Percentiles rank a stretch among this genome's conserved stretches.
Evolutionary conservation across 768 basidiomycete species (phyloP).

Genomic region (Nidularia sp.): DNA sequence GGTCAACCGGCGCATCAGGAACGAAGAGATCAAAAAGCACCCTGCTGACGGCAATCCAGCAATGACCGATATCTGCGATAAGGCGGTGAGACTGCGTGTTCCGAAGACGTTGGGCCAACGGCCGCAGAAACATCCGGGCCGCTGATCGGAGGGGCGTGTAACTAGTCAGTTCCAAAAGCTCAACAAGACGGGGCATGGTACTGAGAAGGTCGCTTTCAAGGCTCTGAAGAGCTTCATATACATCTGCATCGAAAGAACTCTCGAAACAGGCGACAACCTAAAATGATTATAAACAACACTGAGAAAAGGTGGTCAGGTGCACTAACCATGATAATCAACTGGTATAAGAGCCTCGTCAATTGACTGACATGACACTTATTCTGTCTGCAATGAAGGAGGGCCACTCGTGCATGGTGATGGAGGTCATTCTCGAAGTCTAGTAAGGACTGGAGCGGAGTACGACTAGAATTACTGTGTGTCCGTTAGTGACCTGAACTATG

Average conservation of each 20-base stretch:
- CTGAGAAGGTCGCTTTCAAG: constrained; percentile 1
- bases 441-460: constrained; percentile 34
- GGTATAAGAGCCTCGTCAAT: constrained; percentile 33
- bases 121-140: too few species aligned
- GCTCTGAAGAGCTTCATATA: constrained; percentile 8
- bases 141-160: too few species aligned
- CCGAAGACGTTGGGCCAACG: too few species aligned
- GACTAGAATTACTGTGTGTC: constrained; percentile 32
- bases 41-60: constrained; percentile 60
- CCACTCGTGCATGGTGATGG: constrained; percentile 30
- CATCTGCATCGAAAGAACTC: constrained; percentile 27
- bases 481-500: constrained; percentile 1
- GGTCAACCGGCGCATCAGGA: constrained; percentile 85
- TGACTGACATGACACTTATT: constrained; percentile 35
- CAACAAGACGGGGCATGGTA: too few species aligned
- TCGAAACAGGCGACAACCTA: constrained; percentile 45
- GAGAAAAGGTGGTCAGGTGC: neutral
- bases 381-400: constrained; percentile 33
- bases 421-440: constrained; percentile 32
- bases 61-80: constrained; percentile 19
- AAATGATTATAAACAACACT: neutral
- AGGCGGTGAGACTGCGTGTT: too few species aligned
- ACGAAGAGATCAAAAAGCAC: constrained; percentile 70
- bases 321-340: constrained; percentile 38
- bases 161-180: too few species aligned